Conservation (phyloP, 1,284 basidiomycete species). For the Apiotrichum sp. region DNA sequence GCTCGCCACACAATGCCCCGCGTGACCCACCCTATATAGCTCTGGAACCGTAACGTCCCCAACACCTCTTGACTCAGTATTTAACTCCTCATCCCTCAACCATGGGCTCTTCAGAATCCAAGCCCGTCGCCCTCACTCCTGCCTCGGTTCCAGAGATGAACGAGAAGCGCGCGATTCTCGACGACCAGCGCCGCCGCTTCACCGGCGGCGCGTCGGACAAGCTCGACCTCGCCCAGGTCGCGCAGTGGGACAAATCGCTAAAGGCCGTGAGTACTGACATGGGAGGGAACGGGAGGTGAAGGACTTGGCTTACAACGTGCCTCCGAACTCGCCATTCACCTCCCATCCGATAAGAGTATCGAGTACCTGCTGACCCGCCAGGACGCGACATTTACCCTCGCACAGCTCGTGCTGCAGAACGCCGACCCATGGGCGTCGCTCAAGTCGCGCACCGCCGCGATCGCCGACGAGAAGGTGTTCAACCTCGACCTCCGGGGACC, state of each 20-base stretch:
- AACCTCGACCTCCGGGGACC: slow-evolving; percentile 67
- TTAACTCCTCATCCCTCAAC: background rate
- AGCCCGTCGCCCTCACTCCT: background rate
- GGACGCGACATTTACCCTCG: slow-evolving; percentile 62
- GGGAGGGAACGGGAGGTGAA: no score
- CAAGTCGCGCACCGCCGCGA: slow-evolving; percentile 57
- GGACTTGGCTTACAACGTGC: no score
- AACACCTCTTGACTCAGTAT: no score
- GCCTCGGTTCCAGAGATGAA: background rate
- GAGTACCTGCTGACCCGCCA: slow-evolving; percentile 12
- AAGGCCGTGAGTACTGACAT: slow-evolving; percentile 40
- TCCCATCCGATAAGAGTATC: no score
- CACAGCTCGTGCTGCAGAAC: slow-evolving; percentile 73
- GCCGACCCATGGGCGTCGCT: slow-evolving; percentile 63
- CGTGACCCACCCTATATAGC: no score
- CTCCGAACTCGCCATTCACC: no score
- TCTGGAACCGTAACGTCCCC: no score
- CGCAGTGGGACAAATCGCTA: slow-evolving; percentile 60
- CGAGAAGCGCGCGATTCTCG: slow-evolving; percentile 8
- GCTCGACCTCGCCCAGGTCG: slow-evolving; percentile 56
- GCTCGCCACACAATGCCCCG: no score
- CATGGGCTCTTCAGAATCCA: background rate
- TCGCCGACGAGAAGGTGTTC: slow-evolving; percentile 74
- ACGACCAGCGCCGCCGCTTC: background rate
- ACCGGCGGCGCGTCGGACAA: background rate